Evolutionary conservation across 108 stramenopile genomes (phyloP).

Genomic region (Chaetoceros muelleri): DNA sequence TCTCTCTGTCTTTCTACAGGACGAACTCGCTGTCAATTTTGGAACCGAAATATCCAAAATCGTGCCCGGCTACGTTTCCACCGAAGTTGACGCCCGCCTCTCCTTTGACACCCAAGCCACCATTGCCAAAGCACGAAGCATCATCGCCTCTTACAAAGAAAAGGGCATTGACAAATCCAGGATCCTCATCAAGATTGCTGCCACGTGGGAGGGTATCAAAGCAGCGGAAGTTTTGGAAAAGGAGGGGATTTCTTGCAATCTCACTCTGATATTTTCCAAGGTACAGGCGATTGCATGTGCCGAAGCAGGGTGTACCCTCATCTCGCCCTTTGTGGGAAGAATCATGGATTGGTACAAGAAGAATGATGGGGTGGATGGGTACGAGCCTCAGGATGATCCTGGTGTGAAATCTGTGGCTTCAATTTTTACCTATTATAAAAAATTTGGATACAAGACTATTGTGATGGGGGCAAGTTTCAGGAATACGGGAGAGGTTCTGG

Average conservation of each 20-base stretch:
- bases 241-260: conserved; percentile 98
- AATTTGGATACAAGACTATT: conserved; percentile 91
- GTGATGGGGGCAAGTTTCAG: conserved; percentile 99
- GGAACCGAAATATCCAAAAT: conserved; percentile 95
- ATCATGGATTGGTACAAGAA: conserved; percentile 98
- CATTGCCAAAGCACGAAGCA: conserved; percentile 84
- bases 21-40: conserved; percentile 95
- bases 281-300: conserved; percentile 98
- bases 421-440: conserved; percentile 99
- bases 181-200: conserved; percentile 96
- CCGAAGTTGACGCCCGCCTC: conserved; percentile 98
- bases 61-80: conserved; percentile 98
- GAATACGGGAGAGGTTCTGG: conserved; percentile 73
- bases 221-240: conserved; percentile 89
- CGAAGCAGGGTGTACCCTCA: conserved; percentile 91
- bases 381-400: conserved; percentile 83
- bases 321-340: conserved; percentile 98
- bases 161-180: conserved; percentile 87
- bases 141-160: conserved; percentile 90
- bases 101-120: conserved; percentile 96
- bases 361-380: conserved; percentile 57
- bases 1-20: conserved; percentile 34
- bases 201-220: conserved; percentile 97
- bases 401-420: conserved; percentile 88
- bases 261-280: conserved; percentile 92